Evolutionary conservation across 2,329 filamentous ascomycete genomes (phyloP).

Genomic region (Botryosphaeria dothidea): DNA sequence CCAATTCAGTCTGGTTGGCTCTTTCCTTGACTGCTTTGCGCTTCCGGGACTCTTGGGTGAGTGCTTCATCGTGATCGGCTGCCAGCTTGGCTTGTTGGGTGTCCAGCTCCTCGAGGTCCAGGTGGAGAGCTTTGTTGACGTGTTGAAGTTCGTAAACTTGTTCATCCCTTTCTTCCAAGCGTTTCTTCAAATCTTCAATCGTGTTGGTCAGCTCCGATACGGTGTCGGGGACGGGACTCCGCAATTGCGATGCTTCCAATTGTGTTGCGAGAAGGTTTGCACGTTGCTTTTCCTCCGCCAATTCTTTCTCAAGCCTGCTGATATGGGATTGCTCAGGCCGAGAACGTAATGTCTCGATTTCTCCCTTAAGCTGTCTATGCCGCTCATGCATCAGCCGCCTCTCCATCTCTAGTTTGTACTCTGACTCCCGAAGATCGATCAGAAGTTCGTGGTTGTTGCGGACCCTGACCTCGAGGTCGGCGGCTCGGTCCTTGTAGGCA

Average conservation of each 20-base stretch:
- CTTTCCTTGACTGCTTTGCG: slow-evolving; percentile 32
- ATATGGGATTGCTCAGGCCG: slow-evolving; percentile 27
- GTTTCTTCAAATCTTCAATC: slow-evolving; percentile 23
- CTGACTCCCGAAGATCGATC: slow-evolving; percentile 14
- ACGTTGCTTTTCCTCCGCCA: background rate
- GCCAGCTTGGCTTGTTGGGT: slow-evolving; percentile 26
- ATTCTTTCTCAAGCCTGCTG: slow-evolving; percentile 27
- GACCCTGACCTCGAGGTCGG: slow-evolving; percentile 10
- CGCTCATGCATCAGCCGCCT: slow-evolving; percentile 2
- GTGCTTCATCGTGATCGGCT: slow-evolving; percentile 9
- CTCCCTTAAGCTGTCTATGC: background rate
- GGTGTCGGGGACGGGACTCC: slow-evolving; percentile 9
- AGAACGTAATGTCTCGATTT: slow-evolving; percentile 15
- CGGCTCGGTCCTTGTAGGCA: slow-evolving; percentile 17
- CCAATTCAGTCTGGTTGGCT: slow-evolving; percentile 28
- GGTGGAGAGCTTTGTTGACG: slow-evolving; percentile 25
- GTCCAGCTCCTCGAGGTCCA: slow-evolving; percentile 26
- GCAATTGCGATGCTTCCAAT: background rate
- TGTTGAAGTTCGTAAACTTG: slow-evolving; percentile 26
- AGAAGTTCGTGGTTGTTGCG: slow-evolving; percentile 7
- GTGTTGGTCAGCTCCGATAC: slow-evolving; percentile 37
- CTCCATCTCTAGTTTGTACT: slow-evolving; percentile 16
- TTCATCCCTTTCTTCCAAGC: slow-evolving; percentile 1
- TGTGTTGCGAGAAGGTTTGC: background rate
- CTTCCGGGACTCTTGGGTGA: slow-evolving; percentile 31